These are phyloP conservation scores for Aspergillus panamensis DNA, from an alignment of 495 filamentous ascomycete genomes.

Conservation along the genomic window DNA sequence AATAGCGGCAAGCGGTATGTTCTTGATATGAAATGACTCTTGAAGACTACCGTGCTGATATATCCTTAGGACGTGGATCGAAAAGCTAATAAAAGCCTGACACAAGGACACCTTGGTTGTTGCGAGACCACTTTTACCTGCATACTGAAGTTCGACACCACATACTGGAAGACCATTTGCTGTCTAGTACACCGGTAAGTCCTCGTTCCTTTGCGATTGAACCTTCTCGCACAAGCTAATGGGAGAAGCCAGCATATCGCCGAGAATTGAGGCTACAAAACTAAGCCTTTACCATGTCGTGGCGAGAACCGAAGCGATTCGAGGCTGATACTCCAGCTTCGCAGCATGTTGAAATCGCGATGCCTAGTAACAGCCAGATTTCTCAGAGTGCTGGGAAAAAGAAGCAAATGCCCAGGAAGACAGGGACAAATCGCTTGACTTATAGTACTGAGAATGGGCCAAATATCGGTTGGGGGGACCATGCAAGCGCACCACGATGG, in stretches of 20 bases:
- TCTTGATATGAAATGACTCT: background rate
- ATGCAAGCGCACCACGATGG: conserved; percentile 10
- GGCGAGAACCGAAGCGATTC: background rate
- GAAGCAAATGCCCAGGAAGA: background rate
- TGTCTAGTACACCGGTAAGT: background rate
- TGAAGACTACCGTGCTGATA: background rate
- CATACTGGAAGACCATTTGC: background rate
- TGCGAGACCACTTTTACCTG: too few species aligned
- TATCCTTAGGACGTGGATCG: too few species aligned
- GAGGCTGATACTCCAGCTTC: background rate
- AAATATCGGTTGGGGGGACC: background rate
- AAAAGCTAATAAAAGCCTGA: too few species aligned
- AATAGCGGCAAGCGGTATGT: background rate
- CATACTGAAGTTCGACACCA: background rate
- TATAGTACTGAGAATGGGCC: background rate
- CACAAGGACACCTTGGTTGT: too few species aligned
- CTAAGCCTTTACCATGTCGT: background rate
- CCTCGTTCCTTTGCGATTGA: background rate
- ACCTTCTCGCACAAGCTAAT: too few species aligned
- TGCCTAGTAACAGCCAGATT: background rate
- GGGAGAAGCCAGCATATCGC: too few species aligned
- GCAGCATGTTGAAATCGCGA: background rate
- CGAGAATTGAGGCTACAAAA: background rate
- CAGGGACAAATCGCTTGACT: background rate
- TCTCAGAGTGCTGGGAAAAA: background rate